phyloP scores from a whole-genome alignment of 495 filamentous ascomycete species.

The Daldinia loculata region DNA sequence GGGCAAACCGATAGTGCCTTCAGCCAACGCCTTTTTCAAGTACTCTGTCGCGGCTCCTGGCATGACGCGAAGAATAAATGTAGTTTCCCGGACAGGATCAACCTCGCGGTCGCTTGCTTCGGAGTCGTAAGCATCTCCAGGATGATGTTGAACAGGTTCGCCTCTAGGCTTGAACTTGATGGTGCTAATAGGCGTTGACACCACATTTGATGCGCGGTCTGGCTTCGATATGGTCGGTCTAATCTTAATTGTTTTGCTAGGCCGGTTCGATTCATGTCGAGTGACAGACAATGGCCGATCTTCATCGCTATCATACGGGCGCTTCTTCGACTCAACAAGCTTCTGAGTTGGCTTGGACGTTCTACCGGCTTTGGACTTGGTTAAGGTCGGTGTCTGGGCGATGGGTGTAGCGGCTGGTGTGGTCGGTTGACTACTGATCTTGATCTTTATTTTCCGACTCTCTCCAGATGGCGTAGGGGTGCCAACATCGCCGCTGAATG shows the following conservation, averaged over 20 bases:
- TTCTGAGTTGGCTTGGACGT: conserved; percentile 59
- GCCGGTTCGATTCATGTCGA: conserved; percentile 35
- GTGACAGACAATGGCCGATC: conserved; percentile 47
- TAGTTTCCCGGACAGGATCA: conserved; percentile 86
- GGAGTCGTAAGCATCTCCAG: conserved; percentile 94
- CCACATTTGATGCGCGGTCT: conserved; percentile 13
- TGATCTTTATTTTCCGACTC: conserved; percentile 63
- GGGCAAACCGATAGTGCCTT: conserved; percentile 74
- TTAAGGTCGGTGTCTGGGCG: conserved; percentile 32
- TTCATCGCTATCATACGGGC: conserved; percentile 56
- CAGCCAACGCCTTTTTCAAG: conserved; percentile 72
- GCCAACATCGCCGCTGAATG: conserved; percentile 41
- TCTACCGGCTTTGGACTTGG: conserved; percentile 59
- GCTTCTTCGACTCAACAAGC: conserved; percentile 53
- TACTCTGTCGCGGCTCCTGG: conserved; percentile 87
- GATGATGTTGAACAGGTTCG: conserved; percentile 68
- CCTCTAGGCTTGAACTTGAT: conserved; percentile 66
- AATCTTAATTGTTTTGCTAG: conserved; percentile 55
- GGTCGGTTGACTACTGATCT: conserved; percentile 56
- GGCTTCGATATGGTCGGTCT: conserved; percentile 34
- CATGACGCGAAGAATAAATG: conserved; percentile 87
- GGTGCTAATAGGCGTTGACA: conserved; percentile 50
- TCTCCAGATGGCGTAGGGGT: conserved; percentile 53
- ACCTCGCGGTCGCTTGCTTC: conserved; percentile 89
- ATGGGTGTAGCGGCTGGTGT: conserved; percentile 50